These are phyloP conservation scores for Ampelomyces quisqualis DNA, from an alignment of 2,329 filamentous ascomycete species.

Conservation along the genomic window DNA sequence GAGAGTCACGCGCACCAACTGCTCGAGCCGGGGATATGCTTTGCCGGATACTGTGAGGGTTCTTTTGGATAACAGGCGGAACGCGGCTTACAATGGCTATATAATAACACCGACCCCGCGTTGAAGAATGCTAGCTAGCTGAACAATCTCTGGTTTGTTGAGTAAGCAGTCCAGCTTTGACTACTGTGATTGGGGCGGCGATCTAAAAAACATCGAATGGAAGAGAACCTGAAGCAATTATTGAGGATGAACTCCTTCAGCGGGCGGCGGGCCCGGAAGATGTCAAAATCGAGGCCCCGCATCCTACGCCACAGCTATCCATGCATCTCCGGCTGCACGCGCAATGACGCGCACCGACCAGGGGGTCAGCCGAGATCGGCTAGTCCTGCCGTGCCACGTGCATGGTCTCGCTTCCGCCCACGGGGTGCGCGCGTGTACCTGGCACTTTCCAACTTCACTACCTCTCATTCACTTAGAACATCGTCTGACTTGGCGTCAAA, in stretches of 20 bases:
- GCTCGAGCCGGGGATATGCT: slow-evolving; percentile 7
- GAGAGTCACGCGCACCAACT: slow-evolving; percentile 11
- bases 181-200: neutral
- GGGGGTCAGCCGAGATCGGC: slow-evolving; percentile 2
- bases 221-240: neutral
- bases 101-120: slow-evolving; percentile 14
- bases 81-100: slow-evolving; percentile 19
- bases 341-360: too few relatives aligned
- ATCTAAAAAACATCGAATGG: slow-evolving; percentile 6
- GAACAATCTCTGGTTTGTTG: slow-evolving; percentile 8
- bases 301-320: slow-evolving; percentile 15
- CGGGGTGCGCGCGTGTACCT: neutral
- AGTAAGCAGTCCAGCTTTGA: slow-evolving; percentile 6
- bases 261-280: too few relatives aligned
- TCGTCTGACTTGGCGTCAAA: too few relatives aligned
- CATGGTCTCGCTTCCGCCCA: neutral
- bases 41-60: slow-evolving; percentile 18
- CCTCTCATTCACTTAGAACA: neutral
- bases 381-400: slow-evolving; percentile 1
- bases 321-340: neutral
- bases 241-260: too few relatives aligned
- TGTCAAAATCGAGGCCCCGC: slow-evolving; percentile 12
- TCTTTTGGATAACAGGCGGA: slow-evolving; percentile 15
- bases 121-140: slow-evolving; percentile 10
- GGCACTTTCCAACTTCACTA: neutral